A percentile compares a stretch with the other conserved stretches of the same genome.
Conservation (phyloP, 495 filamentous ascomycete species). For the Aspergillus sclerotiicarbonarius region DNA sequence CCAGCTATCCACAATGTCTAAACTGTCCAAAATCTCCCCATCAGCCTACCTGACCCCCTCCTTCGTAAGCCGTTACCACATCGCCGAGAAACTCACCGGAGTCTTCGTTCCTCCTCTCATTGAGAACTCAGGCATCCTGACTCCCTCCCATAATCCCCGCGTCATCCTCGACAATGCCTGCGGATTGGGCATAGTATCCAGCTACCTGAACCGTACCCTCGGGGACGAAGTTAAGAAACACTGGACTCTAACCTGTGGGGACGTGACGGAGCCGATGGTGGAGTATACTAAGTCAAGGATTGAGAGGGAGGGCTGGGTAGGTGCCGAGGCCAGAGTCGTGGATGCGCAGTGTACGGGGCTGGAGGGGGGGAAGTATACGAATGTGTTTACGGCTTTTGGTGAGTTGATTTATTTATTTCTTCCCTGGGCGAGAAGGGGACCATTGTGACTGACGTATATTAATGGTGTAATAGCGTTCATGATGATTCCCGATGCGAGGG, state of each 20-base stretch:
- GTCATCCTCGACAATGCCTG: constrained; percentile 42
- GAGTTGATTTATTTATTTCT: constrained; percentile 1
- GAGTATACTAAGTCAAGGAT: constrained; percentile 27
- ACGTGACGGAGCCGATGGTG: constrained; percentile 35
- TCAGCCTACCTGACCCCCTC: constrained; percentile 3
- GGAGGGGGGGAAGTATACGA: constrained; percentile 27
- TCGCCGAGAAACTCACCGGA: constrained; percentile 33
- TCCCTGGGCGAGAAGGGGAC: too few species aligned
- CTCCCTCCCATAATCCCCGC: constrained; percentile 18
- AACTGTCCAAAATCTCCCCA: too few species aligned
- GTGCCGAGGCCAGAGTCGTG: constrained; percentile 28
- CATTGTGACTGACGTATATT: constrained; percentile 7
- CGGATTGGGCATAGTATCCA: constrained; percentile 40
- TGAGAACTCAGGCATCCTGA: constrained; percentile 29
- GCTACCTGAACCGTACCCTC: constrained; percentile 25
- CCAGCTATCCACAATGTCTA: background rate
- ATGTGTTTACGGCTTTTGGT: constrained; percentile 41
- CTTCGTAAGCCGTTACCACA: constrained; percentile 31
- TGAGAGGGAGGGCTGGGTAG: constrained; percentile 31
- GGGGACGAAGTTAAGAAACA: constrained; percentile 18
- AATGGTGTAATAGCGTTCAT: constrained; percentile 24
- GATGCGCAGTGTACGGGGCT: constrained; percentile 35
- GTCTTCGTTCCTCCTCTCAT: constrained; percentile 31
- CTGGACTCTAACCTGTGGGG: constrained; percentile 36
- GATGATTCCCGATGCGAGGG: constrained; percentile 23